A percentile compares a stretch with the other conserved stretches of the same genome.
These are phyloP conservation scores for Kodamaea restingae DNA, from an alignment of 805 yeast species.

Conservation along the genomic window DNA sequence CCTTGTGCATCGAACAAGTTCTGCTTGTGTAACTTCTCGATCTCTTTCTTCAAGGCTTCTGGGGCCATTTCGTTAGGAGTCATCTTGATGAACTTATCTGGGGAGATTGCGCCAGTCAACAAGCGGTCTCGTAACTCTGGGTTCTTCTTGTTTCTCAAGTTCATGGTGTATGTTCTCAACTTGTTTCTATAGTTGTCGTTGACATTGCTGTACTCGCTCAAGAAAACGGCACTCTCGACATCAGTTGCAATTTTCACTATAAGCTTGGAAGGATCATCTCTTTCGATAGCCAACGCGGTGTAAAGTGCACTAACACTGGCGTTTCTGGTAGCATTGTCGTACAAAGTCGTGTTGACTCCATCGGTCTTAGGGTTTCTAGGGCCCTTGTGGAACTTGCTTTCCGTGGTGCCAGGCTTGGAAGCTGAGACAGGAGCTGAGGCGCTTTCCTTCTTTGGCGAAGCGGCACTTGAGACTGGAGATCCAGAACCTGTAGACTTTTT, in stretches of 20 bases:
- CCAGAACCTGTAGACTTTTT: conserved; percentile 19
- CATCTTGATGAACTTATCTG: conserved; percentile 71
- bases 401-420: conserved; percentile 21
- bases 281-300: conserved; percentile 83
- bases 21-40: conserved; percentile 80
- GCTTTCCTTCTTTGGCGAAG: conserved; percentile 4
- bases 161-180: conserved; percentile 81
- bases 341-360: conserved; percentile 64
- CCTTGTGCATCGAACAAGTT: conserved; percentile 96
- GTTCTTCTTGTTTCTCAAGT: conserved; percentile 83
- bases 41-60: conserved; percentile 77
- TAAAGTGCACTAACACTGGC: conserved; percentile 79
- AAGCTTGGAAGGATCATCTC: conserved; percentile 52
- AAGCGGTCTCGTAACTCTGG: conserved; percentile 76
- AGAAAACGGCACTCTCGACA: conserved; percentile 70
- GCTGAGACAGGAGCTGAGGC: neutral
- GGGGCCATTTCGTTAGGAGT: conserved; percentile 95
- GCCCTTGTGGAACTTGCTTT: conserved; percentile 38
- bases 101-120: conserved; percentile 59
- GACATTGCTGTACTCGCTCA: conserved; percentile 53
- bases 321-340: conserved; percentile 78
- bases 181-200: conserved; percentile 70
- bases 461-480: conserved; percentile 2
- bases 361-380: conserved; percentile 82
- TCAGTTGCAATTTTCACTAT: conserved; percentile 62